These are phyloP conservation scores for Fusarium keratoplasticum DNA, from an alignment of 2,329 filamentous ascomycete species.

Conservation along the genomic window DNA sequence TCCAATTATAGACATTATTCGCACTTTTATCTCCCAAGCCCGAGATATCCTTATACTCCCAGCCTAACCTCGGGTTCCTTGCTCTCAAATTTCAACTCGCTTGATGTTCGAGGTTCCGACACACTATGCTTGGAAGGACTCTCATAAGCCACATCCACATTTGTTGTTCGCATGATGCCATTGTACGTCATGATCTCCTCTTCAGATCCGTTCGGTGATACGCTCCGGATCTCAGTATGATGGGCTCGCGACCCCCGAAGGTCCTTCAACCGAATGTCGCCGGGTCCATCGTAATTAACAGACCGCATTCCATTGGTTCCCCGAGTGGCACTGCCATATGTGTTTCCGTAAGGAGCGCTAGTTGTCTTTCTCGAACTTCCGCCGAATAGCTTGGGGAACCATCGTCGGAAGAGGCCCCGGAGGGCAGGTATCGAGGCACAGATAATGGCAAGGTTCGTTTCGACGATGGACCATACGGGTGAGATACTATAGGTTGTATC, in stretches of 20 bases:
- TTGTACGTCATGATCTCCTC: conserved; percentile 56
- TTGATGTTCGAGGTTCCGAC: conserved; percentile 18
- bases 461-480: conserved; percentile 50
- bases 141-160: conserved; percentile 43
- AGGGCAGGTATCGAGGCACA: conserved; percentile 51
- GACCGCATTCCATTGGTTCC: conserved; percentile 35
- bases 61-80: conserved; percentile 12
- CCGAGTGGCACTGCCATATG: conserved; percentile 27
- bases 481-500: conserved; percentile 44
- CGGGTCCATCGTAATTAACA: conserved; percentile 5
- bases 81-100: conserved; percentile 24
- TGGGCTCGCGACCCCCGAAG: conserved; percentile 27
- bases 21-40: not conserved
- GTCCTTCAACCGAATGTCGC: conserved; percentile 35
- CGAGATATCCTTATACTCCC: not conserved
- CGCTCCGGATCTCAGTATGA: conserved; percentile 51
- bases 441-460: conserved; percentile 52
- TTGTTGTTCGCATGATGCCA: conserved; percentile 53
- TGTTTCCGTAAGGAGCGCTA: conserved; percentile 16
- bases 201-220: conserved; percentile 49
- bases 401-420: conserved; percentile 48
- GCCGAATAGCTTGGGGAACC: conserved; percentile 47
- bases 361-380: conserved; percentile 27
- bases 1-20: not conserved
- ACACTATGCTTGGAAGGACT: conserved; percentile 22